A percentile compares a stretch with the other conserved stretches of the same genome.
phyloP scores from a whole-genome alignment of 495 filamentous ascomycete genomes.

The Penicillium angulare region DNA sequence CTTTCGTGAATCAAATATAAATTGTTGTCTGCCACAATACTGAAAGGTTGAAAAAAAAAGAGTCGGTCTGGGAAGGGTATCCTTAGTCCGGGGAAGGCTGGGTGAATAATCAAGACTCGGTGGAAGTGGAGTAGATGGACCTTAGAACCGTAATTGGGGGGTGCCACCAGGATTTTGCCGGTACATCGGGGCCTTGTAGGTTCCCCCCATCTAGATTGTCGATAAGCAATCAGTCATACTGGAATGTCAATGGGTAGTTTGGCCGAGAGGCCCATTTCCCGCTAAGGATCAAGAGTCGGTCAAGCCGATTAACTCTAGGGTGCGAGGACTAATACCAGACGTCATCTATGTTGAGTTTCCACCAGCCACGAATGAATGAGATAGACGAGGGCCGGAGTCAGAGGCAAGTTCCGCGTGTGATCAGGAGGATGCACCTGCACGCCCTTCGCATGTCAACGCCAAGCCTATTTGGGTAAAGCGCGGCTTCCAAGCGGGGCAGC shows the following conservation, averaged over 20 bases:
- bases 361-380: slow-evolving; percentile 5
- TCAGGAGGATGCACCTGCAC: slow-evolving; percentile 21
- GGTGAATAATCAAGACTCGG: slow-evolving; percentile 23
- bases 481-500: neutral
- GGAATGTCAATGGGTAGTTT: slow-evolving; percentile 4
- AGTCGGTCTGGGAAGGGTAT: slow-evolving; percentile 23
- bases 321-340: slow-evolving; percentile 8
- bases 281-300: slow-evolving; percentile 4
- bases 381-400: neutral
- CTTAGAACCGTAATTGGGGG: slow-evolving; percentile 10
- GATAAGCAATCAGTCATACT: slow-evolving; percentile 18
- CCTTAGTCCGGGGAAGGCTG: slow-evolving; percentile 39
- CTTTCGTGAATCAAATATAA: neutral
- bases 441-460: slow-evolving; percentile 41
- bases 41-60: slow-evolving; percentile 10
- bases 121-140: slow-evolving; percentile 16
- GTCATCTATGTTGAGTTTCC: neutral
- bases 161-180: slow-evolving; percentile 6
- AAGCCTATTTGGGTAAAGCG: slow-evolving; percentile 24
- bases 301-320: slow-evolving; percentile 5
- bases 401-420: slow-evolving; percentile 2
- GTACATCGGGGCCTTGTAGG: slow-evolving; percentile 9
- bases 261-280: neutral
- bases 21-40: neutral
- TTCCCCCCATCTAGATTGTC: neutral